Percentiles rank a stretch among this genome's conserved stretches.
Conservation (phyloP, 192 early-diverging fungal genomes). For the Podila minutissima region DNA sequence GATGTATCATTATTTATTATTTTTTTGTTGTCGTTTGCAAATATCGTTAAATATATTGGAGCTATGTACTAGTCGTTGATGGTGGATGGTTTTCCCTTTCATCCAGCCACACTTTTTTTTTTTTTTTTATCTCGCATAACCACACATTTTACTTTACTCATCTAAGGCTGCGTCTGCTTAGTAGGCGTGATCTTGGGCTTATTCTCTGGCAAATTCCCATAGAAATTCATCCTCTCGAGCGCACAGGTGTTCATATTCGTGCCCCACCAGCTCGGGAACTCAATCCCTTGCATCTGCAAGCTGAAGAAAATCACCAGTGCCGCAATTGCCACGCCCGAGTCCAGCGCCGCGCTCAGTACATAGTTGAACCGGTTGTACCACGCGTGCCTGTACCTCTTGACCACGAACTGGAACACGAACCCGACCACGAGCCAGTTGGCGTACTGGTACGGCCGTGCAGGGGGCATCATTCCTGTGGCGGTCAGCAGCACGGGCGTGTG, state of each 20-base stretch:
- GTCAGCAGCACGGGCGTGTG: conserved; percentile 67
- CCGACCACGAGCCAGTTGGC: conserved; percentile 57
- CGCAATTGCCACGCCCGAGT: conserved; percentile 62
- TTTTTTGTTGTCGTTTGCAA: too few species aligned
- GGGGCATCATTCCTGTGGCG: conserved; percentile 64
- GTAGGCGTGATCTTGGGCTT: conserved; percentile 7
- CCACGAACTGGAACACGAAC: conserved; percentile 63
- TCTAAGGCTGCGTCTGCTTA: background rate
- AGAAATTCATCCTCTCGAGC: conserved; percentile 48
- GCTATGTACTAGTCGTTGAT: too few species aligned
- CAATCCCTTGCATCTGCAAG: conserved; percentile 41
- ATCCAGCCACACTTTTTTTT: too few species aligned
- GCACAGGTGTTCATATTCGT: conserved; percentile 58
- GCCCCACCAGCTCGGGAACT: conserved; percentile 62
- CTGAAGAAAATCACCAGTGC: conserved; percentile 57
- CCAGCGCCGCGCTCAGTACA: conserved; percentile 71
- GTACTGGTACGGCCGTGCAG: conserved; percentile 59
- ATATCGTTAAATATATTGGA: too few species aligned
- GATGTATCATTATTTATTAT: too few species aligned
- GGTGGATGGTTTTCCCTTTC: too few species aligned
- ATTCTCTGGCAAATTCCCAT: conserved; percentile 26
- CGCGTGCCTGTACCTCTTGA: conserved; percentile 51
- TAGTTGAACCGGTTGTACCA: conserved; percentile 78
- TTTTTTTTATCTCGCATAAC: too few species aligned
- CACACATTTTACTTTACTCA: background rate